phyloP scores from a whole-genome alignment of 208 protist species.

The Leptomonas pyrrhocoris region DNA sequence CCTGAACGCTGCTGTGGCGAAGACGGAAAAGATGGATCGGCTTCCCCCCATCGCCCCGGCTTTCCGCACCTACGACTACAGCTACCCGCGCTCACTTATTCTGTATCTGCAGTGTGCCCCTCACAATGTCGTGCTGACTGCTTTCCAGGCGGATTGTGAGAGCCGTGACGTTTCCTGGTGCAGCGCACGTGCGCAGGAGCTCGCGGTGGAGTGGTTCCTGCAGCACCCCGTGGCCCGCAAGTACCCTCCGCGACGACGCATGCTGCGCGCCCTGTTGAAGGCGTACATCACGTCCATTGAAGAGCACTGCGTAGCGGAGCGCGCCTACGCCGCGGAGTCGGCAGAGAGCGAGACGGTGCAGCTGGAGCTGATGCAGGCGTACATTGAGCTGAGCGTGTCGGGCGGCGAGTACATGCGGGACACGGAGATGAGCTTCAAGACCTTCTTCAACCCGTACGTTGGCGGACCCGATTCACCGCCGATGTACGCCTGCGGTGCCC shows the following conservation, averaged over 20 bases:
- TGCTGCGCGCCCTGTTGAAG: slow-evolving; percentile 66
- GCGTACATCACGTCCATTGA: slow-evolving; percentile 69
- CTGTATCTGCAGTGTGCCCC: slow-evolving; percentile 75
- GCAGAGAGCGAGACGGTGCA: slow-evolving; percentile 48
- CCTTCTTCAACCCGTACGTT: slow-evolving; percentile 57
- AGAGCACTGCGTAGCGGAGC: slow-evolving; percentile 31
- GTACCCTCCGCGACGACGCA: slow-evolving; percentile 58
- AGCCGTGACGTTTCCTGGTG: slow-evolving; percentile 57
- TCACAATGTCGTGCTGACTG: slow-evolving; percentile 51
- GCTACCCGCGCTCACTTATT: slow-evolving; percentile 58
- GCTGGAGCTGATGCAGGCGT: slow-evolving; percentile 63
- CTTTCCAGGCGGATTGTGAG: slow-evolving; percentile 69
- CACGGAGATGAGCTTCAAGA: slow-evolving; percentile 67
- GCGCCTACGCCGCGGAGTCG: neutral
- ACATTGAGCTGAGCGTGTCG: slow-evolving; percentile 48
- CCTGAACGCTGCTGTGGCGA: too few relatives aligned
- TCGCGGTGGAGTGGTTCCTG: slow-evolving; percentile 60
- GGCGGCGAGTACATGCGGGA: slow-evolving; percentile 16
- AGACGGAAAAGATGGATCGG: slow-evolving; percentile 11
- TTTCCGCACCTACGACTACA: slow-evolving; percentile 14
- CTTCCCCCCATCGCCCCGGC: slow-evolving; percentile 8
- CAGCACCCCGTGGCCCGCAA: slow-evolving; percentile 52
- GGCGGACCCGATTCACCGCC: slow-evolving; percentile 4
- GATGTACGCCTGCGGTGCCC: slow-evolving; percentile 5
- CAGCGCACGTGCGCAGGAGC: slow-evolving; percentile 45